These are phyloP conservation scores for Paramecium tetraurelia DNA, from an alignment of 73 alveolate species.

Conservation along the genomic window DNA sequence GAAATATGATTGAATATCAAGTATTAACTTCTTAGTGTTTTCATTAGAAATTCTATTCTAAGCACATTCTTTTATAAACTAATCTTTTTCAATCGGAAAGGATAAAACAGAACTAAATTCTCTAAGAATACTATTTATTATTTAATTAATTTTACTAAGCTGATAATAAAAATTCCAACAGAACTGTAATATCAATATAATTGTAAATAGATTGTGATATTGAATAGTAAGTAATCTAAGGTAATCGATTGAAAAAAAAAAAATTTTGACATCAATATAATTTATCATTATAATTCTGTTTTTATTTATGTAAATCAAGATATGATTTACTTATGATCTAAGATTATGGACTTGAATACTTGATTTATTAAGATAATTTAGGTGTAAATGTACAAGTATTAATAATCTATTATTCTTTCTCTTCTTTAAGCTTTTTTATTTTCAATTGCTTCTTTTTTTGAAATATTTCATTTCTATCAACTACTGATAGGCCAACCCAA, in stretches of 20 bases:
- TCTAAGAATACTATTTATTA: no score
- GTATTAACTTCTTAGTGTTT: neutral
- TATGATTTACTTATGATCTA: neutral
- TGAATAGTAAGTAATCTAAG: neutral
- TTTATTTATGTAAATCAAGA: neutral
- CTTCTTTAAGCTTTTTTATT: neutral
- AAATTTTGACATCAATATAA: neutral
- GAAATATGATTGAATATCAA: neutral
- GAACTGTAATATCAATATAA: neutral
- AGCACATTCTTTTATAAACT: no score
- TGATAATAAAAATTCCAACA: neutral
- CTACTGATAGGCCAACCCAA: neutral
- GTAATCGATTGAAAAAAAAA: neutral
- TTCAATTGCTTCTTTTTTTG: neutral
- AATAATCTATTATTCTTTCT: neutral
- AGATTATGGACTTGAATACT: neutral
- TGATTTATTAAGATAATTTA: neutral
- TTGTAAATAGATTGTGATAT: neutral
- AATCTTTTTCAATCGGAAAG: no score
- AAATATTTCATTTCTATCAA: neutral
- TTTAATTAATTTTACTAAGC: neutral
- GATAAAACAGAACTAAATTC: no score
- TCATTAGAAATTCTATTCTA: no score
- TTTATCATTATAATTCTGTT: slow-evolving; percentile 5
- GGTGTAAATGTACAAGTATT: neutral